phyloP scores from a whole-genome alignment of 1,139 yeast genomes.

The Cylindricascospora bacillispora region DNA sequence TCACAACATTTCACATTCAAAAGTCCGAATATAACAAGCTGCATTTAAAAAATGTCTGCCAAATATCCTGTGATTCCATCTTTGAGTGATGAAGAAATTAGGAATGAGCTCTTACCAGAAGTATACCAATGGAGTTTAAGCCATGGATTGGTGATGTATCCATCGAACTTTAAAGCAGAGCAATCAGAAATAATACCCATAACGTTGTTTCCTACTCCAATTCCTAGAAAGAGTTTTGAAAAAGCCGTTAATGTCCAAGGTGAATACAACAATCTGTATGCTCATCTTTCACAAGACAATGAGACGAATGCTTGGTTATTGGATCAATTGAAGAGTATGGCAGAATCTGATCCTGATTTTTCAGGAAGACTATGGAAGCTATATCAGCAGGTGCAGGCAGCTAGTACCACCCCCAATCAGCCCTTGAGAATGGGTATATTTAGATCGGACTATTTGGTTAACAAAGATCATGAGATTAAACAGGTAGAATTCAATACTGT shows the following conservation, averaged over 20 bases:
- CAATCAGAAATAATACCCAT: conserved; percentile 64
- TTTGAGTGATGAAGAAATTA: conserved; percentile 8
- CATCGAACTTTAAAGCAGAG: conserved; percentile 36
- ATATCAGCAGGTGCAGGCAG: conserved; percentile 35
- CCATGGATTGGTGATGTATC: conserved; percentile 71
- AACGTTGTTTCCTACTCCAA: conserved; percentile 83
- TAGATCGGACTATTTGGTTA: conserved; percentile 82
- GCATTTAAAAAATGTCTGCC: no score
- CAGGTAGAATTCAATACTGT: conserved; percentile 96
- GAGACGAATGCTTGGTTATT: conserved; percentile 42
- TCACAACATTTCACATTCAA: no score
- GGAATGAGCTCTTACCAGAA: conserved; percentile 29
- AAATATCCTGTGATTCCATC: no score
- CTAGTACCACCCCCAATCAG: conserved; percentile 42
- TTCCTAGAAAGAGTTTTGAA: conserved; percentile 54
- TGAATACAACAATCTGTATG: conserved; percentile 61
- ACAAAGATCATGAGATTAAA: conserved; percentile 45
- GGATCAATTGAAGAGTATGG: conserved; percentile 40
- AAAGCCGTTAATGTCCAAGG: conserved; percentile 59
- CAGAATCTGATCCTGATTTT: conserved; percentile 56
- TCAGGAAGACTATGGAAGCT: conserved; percentile 66
- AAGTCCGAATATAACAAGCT: no score
- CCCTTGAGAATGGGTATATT: conserved; percentile 70
- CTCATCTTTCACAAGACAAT: conserved; percentile 42
- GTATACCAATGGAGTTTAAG: conserved; percentile 66